Conservation (phyloP, 2,329 filamentous ascomycete species). For the Arthrobotrys musiformis region DNA sequence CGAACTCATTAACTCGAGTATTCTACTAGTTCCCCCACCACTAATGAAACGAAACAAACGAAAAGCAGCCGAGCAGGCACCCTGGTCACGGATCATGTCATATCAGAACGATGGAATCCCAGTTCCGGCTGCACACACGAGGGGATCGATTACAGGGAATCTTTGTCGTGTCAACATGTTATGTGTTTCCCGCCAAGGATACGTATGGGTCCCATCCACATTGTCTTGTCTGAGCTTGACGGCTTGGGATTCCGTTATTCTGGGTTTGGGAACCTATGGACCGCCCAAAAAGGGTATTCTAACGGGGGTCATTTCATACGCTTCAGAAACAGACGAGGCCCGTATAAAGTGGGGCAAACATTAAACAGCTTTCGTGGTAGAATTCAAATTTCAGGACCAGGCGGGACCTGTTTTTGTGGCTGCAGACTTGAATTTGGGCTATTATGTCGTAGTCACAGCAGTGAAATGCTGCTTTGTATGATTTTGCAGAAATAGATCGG, state of each 20-base stretch:
- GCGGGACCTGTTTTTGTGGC: conserved; percentile 1
- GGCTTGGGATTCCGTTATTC: conserved; percentile 32
- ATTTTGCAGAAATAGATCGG: not conserved
- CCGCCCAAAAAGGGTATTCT: not conserved
- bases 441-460: no score
- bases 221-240: conserved; percentile 7
- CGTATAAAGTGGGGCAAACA: not conserved
- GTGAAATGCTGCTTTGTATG: not conserved
- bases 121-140: not conserved
- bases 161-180: conserved; percentile 24
- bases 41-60: conserved; percentile 19
- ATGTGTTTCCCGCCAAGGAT: conserved; percentile 20
- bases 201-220: not conserved
- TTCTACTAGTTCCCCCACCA: no score
- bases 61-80: not conserved
- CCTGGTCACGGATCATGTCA: conserved; percentile 12
- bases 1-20: no score
- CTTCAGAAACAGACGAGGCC: not conserved
- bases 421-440: conserved; percentile 5
- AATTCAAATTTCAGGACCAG: not conserved
- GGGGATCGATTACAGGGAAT: conserved; percentile 16
- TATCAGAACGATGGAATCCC: conserved; percentile 2
- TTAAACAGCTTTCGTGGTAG: not conserved
- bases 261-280: conserved; percentile 12
- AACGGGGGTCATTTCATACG: not conserved